Conservation (phyloP, 1,139 yeast species). For the Candida gigantensis region DNA sequence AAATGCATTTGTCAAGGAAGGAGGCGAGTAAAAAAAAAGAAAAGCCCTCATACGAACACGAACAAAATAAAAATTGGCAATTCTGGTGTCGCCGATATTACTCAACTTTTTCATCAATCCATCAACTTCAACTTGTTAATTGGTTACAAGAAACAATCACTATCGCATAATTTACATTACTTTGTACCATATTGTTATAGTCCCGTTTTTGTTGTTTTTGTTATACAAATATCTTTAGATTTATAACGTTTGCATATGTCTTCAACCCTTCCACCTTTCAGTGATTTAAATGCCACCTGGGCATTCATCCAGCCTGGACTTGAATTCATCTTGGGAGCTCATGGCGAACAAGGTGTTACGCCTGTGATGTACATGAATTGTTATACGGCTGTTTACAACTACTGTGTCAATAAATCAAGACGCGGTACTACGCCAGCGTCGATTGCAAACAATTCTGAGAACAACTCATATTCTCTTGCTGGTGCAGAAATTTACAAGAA, state of each 20-base stretch:
- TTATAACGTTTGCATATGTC: too few species aligned
- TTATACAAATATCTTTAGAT: too few species aligned
- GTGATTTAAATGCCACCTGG: slow-evolving; percentile 74
- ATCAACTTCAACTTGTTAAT: too few species aligned
- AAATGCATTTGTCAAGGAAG: too few species aligned
- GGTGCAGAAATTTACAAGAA: slow-evolving; percentile 88
- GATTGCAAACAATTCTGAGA: slow-evolving; percentile 18
- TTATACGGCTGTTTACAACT: slow-evolving; percentile 89
- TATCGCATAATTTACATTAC: too few species aligned
- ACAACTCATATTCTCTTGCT: slow-evolving; percentile 53
- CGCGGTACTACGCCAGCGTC: slow-evolving; percentile 18
- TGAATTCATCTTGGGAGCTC: slow-evolving; percentile 66
- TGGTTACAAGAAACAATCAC: too few species aligned
- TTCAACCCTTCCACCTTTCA: slow-evolving; percentile 28
- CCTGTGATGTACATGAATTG: slow-evolving; percentile 72
- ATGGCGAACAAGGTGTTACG: slow-evolving; percentile 64
- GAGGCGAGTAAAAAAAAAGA: too few species aligned
- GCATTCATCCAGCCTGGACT: slow-evolving; percentile 73
- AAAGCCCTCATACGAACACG: too few species aligned
- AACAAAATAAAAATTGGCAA: too few species aligned
- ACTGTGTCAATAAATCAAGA: slow-evolving; percentile 82
- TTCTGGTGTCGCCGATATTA: too few species aligned
- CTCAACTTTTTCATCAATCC: too few species aligned
- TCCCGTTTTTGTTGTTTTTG: background rate
- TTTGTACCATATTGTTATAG: background rate